These are phyloP conservation scores for Cladophialophora carrionii DNA, from an alignment of 2,329 filamentous ascomycete genomes.

Conservation along the genomic window DNA sequence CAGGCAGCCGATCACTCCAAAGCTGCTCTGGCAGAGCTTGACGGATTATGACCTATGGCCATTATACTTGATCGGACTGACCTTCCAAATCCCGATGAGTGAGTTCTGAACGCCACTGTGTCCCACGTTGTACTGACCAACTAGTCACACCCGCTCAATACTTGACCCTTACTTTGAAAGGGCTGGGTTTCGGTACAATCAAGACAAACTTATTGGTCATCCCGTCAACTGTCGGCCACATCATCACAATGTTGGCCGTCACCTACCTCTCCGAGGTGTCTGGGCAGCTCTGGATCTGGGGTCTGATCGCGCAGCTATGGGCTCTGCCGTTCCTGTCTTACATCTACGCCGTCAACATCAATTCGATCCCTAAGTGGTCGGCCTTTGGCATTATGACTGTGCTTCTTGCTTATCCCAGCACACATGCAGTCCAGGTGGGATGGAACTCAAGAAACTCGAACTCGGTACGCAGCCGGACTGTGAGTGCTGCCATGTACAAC, in stretches of 20 bases:
- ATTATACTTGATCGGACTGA: slow-evolving; percentile 44
- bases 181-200: slow-evolving; percentile 46
- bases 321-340: slow-evolving; percentile 57
- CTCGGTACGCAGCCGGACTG: slow-evolving; percentile 54
- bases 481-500: slow-evolving; percentile 57
- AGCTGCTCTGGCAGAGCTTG: slow-evolving; percentile 43
- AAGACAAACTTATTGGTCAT: slow-evolving; percentile 63
- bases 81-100: slow-evolving; percentile 33
- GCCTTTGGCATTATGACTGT: slow-evolving; percentile 48
- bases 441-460: slow-evolving; percentile 57
- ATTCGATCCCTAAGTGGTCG: slow-evolving; percentile 51
- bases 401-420: slow-evolving; percentile 55
- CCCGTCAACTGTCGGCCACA: slow-evolving; percentile 59
- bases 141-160: slow-evolving; percentile 51
- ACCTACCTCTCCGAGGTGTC: slow-evolving; percentile 44
- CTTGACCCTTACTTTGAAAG: slow-evolving; percentile 51
- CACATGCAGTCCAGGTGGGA: slow-evolving; percentile 54
- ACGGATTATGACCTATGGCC: slow-evolving; percentile 48
- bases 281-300: slow-evolving; percentile 53
- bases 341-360: slow-evolving; percentile 49
- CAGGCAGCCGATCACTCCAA: slow-evolving; percentile 42
- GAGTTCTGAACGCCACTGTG: not conserved
- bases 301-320: slow-evolving; percentile 56
- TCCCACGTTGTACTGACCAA: slow-evolving; percentile 41
- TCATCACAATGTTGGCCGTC: slow-evolving; percentile 60